These are phyloP conservation scores for Podila minutissima DNA, from an alignment of 192 early-diverging fungal species.

Conservation along the genomic window DNA sequence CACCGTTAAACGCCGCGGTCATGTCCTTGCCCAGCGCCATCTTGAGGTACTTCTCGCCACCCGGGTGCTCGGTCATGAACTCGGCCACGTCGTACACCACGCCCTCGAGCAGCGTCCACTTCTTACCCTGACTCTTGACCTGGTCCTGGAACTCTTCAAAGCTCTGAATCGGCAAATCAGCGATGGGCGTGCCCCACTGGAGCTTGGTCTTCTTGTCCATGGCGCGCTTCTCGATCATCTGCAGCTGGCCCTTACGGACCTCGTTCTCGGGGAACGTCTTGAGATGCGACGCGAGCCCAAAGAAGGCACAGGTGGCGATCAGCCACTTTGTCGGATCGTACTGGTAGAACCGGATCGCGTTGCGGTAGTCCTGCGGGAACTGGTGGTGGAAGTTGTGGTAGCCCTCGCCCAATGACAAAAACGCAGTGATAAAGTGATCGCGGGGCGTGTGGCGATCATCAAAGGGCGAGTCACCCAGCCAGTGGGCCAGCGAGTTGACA, in stretches of 20 bases:
- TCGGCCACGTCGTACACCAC: slow-evolving; percentile 85
- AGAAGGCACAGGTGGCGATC: slow-evolving; percentile 63
- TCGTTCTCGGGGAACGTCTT: slow-evolving; percentile 87
- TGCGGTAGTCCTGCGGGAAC: slow-evolving; percentile 90
- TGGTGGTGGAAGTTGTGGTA: slow-evolving; percentile 93
- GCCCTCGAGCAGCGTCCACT: slow-evolving; percentile 87
- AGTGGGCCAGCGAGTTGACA: slow-evolving; percentile 90
- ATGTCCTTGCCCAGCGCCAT: slow-evolving; percentile 87
- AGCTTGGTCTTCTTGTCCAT: slow-evolving; percentile 66
- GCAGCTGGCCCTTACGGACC: slow-evolving; percentile 79
- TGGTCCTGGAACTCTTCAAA: slow-evolving; percentile 69
- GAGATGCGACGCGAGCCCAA: slow-evolving; percentile 79
- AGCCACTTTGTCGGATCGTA: slow-evolving; percentile 93
- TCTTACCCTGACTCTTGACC: slow-evolving; percentile 66
- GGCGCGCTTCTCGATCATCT: slow-evolving; percentile 89
- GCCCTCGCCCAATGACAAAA: slow-evolving; percentile 85
- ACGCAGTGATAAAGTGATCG: slow-evolving; percentile 85
- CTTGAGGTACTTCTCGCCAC: slow-evolving; percentile 82
- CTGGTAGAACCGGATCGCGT: slow-evolving; percentile 82
- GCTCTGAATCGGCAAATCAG: slow-evolving; percentile 75
- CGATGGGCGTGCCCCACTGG: slow-evolving; percentile 79
- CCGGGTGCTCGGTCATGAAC: slow-evolving; percentile 93
- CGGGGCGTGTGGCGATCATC: slow-evolving; percentile 88
- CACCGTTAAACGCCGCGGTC: slow-evolving; percentile 93
- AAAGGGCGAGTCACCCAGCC: slow-evolving; percentile 76